Conservation (phyloP, 441 rosid genomes). For the Jatropha podagrica region DNA sequence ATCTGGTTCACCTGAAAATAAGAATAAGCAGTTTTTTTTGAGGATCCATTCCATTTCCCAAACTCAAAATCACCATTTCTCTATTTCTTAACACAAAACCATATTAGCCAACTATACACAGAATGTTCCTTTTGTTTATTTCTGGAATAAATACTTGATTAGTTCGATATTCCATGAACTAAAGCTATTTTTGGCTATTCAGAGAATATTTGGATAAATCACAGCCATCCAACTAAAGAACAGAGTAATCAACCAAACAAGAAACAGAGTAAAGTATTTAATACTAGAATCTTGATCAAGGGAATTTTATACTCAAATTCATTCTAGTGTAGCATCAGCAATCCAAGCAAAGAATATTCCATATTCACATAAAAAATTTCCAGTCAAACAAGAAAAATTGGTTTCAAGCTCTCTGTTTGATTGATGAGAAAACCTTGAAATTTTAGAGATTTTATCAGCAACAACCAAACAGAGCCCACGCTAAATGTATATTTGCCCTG, state of each 20-base stretch:
- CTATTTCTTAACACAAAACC: too few species aligned
- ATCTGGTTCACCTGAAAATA: too few species aligned
- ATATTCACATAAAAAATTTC: neutral
- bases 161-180: neutral
- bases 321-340: neutral
- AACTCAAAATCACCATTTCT: too few species aligned
- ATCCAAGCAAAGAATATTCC: neutral
- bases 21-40: too few species aligned
- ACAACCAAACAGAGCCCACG: conserved; percentile 11
- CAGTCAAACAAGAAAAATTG: neutral
- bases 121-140: too few species aligned
- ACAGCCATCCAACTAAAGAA: neutral
- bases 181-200: too few species aligned
- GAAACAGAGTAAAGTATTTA: too few species aligned
- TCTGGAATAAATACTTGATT: neutral
- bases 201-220: neutral
- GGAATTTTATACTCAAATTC: neutral
- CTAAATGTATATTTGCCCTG: neutral
- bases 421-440: conserved; percentile 3
- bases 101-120: too few species aligned
- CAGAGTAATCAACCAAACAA: neutral
- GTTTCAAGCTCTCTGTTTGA: neutral
- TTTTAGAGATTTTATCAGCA: conserved; percentile 13
- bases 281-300: neutral
- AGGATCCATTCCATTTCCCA: too few species aligned